Base-by-base conservation (phyloP, 1,284 basidiomycete species). In the Tremellales sp. region DNA sequence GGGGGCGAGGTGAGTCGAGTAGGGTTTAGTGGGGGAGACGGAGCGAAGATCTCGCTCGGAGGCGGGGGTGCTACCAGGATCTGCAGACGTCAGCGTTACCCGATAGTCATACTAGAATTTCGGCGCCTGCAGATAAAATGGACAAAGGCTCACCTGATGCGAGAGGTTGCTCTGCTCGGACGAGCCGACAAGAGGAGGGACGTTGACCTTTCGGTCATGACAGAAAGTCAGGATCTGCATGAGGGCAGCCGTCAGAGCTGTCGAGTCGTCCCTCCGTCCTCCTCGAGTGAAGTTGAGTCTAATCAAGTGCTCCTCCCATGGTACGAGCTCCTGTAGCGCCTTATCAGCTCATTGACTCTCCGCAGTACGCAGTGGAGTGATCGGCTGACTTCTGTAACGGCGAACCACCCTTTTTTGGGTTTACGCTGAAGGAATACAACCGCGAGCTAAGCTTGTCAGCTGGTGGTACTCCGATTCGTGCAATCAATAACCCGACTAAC, bases 241-340 rank as follows among this genome's bases (percentile, higher is more conserved):
- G 2, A 73, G 48, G n/a, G 67, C 64, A 0, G 27, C 46, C 1
- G 57, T 51, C 5, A 73, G 51, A 19, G 59, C 33, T 15, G 13
- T 15, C 6, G 15, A n/a, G 33, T 4, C 4, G 19, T 36, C 33
- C 13, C 33, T 36, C 33, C 19, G 15, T 13, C 15, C 33, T 36
- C 15, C 33, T n/a, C 19, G 33, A 4, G 33, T 11, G 42, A 57
- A 53, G 53, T 46, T 33, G 2, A 61, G 43, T 4, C 62, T 67
- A 46, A 73, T 67, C 23, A 73, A 56, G 48, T 73, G 70, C 49
- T 70, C 70, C 53, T 73, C 70, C 68, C 68, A 73, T 21, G 70
- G 70, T 3, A 73, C 56, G 35, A 69, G 58, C 36, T 70, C 67
- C 67, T 70, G 24, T 11, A n/a, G n/a, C n/a, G n/a, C n/a, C 19